Evolutionary conservation across 1,284 basidiomycete species (phyloP), one percentile per base, ranked within the genome.

Genomic region (Caloboletus inedulis): DNA sequence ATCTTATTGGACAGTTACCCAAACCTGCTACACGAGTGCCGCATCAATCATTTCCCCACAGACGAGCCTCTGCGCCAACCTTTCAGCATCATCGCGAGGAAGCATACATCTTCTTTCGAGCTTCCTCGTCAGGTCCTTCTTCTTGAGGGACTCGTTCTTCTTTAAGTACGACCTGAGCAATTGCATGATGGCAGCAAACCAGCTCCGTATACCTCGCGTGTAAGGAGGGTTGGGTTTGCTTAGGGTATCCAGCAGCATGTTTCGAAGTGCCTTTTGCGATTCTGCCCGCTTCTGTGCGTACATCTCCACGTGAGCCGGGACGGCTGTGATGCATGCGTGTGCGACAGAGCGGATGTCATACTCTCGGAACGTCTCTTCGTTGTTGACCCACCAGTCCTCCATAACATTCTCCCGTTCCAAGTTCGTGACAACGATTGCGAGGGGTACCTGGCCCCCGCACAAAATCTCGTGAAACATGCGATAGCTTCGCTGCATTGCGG

Each of bases 381-480:
- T 70, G 33, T 59, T 58, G 3, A n/a, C 41, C 66, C 69, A 71
- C 66, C 69, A 71, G 16, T 41, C 7, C n/a, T 71, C 68, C 65
- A 68, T 68, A 13, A 43, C 18, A 1, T n/a, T 14, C 21, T 75
- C 71, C 5, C 61, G 47, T 49, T 76, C 75, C 6, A 74, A 61
- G 4, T 73, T 62, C 1, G 74, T 76, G 25, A 75, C 54, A 12
- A 69, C 63, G 12, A 72, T 13, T 2, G 69, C 67, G 50, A 74
- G 62, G 14, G 73, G 74, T 19, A 76, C 68, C 7, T 53, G 37
- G 12, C 57, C 54, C n/a, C 59, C 54, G 49, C 69, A 74, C 12
- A 75, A 64, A 5, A 68, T 61, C 19, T 67, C 62, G 12, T 56
- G 61, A 53, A 76, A 75, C 29, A 75, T 47, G 42, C 60, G 58